These are phyloP conservation scores for Adiantum capillusveneris DNA, from an alignment of 75 land plant genomes.

Conservation along the genomic window DNA sequence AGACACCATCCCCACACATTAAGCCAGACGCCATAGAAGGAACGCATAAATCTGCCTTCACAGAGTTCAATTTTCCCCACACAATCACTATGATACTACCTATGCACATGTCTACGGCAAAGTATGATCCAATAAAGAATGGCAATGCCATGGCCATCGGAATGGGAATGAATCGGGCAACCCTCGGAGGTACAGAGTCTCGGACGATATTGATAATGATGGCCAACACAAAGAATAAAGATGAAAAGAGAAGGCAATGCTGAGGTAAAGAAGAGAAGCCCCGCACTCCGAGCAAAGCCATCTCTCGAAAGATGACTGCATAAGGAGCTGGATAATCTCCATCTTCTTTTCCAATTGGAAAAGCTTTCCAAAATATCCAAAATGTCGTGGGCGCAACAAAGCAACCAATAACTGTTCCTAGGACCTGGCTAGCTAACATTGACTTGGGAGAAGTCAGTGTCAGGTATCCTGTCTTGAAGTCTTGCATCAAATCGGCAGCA, in stretches of 20 bases:
- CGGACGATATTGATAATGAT: background rate
- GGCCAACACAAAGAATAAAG: constrained; percentile 26
- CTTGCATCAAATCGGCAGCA: constrained; percentile 66
- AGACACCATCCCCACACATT: constrained; percentile 77
- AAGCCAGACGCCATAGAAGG: constrained; percentile 80
- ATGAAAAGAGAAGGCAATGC: constrained; percentile 45
- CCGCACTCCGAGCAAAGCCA: constrained; percentile 64
- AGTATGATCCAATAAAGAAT: constrained; percentile 67
- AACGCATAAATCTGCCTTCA: constrained; percentile 41
- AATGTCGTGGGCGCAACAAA: constrained; percentile 53
- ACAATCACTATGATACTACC: constrained; percentile 56
- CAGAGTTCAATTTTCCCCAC: constrained; percentile 40
- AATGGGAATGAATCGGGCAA: constrained; percentile 54
- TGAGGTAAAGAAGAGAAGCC: constrained; percentile 60
- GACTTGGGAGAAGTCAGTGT: constrained; percentile 61
- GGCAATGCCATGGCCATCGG: constrained; percentile 93
- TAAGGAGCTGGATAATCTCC: constrained; percentile 68
- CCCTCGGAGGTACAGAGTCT: constrained; percentile 17
- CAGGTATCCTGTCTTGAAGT: constrained; percentile 62
- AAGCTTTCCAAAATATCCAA: constrained; percentile 69
- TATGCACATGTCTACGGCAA: constrained; percentile 76
- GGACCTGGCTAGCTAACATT: constrained; percentile 60
- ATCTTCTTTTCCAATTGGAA: constrained; percentile 44
- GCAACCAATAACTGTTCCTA: constrained; percentile 65
- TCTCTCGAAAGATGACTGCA: constrained; percentile 48